Base-by-base conservation (phyloP, 2,329 filamentous ascomycete species). In the Penicillium corylophilum region DNA sequence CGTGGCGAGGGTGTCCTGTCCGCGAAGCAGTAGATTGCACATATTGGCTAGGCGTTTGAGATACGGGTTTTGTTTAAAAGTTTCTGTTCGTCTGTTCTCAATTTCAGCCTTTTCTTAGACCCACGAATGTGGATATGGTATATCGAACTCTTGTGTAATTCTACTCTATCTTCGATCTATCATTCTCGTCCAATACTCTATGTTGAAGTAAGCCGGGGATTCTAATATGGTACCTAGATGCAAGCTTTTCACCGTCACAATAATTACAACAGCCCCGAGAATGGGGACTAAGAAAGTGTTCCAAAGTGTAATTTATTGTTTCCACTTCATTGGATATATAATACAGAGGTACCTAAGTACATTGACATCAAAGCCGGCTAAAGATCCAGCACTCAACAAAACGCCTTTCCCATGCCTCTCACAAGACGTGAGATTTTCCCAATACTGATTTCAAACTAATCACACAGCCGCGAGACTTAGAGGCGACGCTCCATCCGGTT, bases 401-500 rank as follows among this genome's bases (percentile, higher is more conserved):
- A 64, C 62, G 64, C 60, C 61, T 46, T 50, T 53, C 54, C 63
- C 57, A 64, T 63, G 62, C 58, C 55, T 55, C 55, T 52, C 56
- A 50, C 45, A 54, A 60, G 44, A 46, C 22, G 53, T 56, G 55
- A 61, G 56, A 57, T 49, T 52, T 35, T 51, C 56, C 61, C 56
- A 57, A 56, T 60, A 49, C 54, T 42, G 44, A 59, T 58, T 40
- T 49, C 50, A 42, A 54, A 51, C 33, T 48, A 48, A 38, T 39
- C n/a, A 50, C 26, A 35, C 24, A 36, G 28, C 23, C 24, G 18
- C 22, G 33, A 29, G 51, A 20, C 38, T 67, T 55, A 72, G 44
- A 75, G 61, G 61, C 75, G 77, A 59, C 83, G 75, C 55, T 84
- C 81, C 51, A 83, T 73, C 60, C 74, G 78, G 70, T 86, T 86